Conservation (phyloP, 495 filamentous ascomycete species). For the Hyaloscypha finlandica region DNA sequence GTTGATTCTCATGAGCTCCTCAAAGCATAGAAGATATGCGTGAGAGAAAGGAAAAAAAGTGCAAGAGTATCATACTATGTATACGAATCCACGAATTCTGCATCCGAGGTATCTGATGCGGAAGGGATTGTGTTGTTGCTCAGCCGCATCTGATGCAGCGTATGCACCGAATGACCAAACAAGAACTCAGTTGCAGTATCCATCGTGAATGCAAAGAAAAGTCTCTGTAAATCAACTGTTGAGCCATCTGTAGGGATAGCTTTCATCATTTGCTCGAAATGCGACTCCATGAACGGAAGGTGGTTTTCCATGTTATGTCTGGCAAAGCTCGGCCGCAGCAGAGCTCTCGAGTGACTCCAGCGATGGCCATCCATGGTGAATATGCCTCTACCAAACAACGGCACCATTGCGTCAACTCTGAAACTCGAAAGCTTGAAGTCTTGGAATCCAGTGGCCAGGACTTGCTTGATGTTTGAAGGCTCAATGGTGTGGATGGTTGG, state of each 20-base stretch:
- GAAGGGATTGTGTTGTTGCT: constrained; percentile 5
- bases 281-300: constrained; percentile 51
- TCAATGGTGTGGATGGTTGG: constrained; percentile 9
- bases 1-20: no score
- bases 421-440: constrained; percentile 46
- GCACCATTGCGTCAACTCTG: constrained; percentile 32
- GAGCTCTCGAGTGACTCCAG: constrained; percentile 41
- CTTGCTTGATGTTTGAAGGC: constrained; percentile 56
- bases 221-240: constrained; percentile 53
- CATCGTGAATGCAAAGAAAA: constrained; percentile 65
- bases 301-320: constrained; percentile 40
- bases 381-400: constrained; percentile 45
- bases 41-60: not conserved
- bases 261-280: constrained; percentile 42
- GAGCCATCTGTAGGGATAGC: constrained; percentile 38
- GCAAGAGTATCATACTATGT: not conserved
- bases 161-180: constrained; percentile 49
- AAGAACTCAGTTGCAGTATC: constrained; percentile 69
- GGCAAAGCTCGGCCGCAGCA: constrained; percentile 43
- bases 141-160: constrained; percentile 14
- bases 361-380: constrained; percentile 45
- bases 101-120: not conserved
- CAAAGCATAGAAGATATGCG: no score
- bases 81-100: constrained; percentile 44
- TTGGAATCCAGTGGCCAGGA: constrained; percentile 61